Evolutionary conservation across 2,329 filamentous ascomycete genomes (phyloP).

Genomic region (Aspergillus spinulosporus): DNA sequence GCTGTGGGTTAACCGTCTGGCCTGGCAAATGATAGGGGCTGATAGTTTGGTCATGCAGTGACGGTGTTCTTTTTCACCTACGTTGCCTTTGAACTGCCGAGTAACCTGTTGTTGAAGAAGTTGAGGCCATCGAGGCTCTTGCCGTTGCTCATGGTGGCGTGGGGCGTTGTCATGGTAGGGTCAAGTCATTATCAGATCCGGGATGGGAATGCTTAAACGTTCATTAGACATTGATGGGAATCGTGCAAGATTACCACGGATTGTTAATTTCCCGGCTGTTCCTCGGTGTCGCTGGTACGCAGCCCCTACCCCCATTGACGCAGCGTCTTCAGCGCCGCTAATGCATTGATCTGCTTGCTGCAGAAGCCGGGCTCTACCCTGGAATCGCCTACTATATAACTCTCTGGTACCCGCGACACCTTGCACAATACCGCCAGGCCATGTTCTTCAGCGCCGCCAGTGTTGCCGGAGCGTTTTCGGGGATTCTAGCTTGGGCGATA

Average conservation of each 20-base stretch:
- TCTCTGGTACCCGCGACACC: slow-evolving; percentile 48
- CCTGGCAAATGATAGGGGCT: neutral
- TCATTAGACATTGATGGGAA: slow-evolving; percentile 48
- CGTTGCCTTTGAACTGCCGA: slow-evolving; percentile 25
- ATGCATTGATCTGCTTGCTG: no score
- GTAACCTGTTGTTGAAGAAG: slow-evolving; percentile 29
- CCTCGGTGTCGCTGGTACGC: slow-evolving; percentile 37
- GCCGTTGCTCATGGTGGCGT: slow-evolving; percentile 37
- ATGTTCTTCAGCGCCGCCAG: slow-evolving; percentile 51
- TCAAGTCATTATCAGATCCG: no score
- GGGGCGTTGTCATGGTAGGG: slow-evolving; percentile 49
- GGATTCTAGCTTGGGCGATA: slow-evolving; percentile 54
- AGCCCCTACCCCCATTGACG: no score
- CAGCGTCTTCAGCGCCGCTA: no score
- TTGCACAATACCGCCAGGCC: slow-evolving; percentile 47
- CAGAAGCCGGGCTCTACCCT: slow-evolving; percentile 46
- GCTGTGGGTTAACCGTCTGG: slow-evolving; percentile 18
- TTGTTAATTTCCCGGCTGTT: slow-evolving; percentile 52
- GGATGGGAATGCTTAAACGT: neutral
- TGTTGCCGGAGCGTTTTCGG: slow-evolving; percentile 55
- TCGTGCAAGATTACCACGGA: slow-evolving; percentile 49
- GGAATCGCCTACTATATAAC: slow-evolving; percentile 49
- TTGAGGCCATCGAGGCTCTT: slow-evolving; percentile 33
- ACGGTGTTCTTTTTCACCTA: slow-evolving; percentile 34
- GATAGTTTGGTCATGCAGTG: slow-evolving; percentile 18